phyloP scores from a whole-genome alignment of 768 basidiomycete genomes.

The Podaxis sp. region DNA sequence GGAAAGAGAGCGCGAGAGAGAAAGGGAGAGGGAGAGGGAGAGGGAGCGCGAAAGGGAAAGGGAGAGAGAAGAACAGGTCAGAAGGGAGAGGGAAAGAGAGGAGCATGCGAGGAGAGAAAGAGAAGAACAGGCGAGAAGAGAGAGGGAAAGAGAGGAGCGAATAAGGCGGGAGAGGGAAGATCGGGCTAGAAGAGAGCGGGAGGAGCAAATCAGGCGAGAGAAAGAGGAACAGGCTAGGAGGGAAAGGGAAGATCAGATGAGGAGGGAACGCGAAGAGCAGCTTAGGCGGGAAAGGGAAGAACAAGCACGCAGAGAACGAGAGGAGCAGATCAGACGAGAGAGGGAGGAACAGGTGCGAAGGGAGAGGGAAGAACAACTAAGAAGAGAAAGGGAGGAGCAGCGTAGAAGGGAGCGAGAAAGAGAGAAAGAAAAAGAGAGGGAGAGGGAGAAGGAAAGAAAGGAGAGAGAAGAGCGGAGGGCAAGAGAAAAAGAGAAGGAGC shows the following conservation, averaged over 20 bases:
- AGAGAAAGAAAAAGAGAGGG: slow-evolving; percentile 16
- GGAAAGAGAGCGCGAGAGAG: slow-evolving; percentile 21
- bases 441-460: slow-evolving; percentile 11
- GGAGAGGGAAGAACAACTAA: slow-evolving; percentile 14
- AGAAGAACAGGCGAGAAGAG: not conserved
- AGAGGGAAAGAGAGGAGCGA: slow-evolving; percentile 14
- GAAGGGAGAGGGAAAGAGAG: slow-evolving; percentile 18
- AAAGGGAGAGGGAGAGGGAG: slow-evolving; percentile 8
- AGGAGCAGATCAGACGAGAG: slow-evolving; percentile 13
- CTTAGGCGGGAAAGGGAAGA: slow-evolving; percentile 18
- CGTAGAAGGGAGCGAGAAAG: slow-evolving; percentile 20
- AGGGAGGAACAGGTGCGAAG: slow-evolving; percentile 16
- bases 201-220: slow-evolving; percentile 20
- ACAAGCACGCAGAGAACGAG: slow-evolving; percentile 12
- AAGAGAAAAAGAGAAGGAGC: slow-evolving; percentile 18
- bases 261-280: slow-evolving; percentile 15
- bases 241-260: slow-evolving; percentile 19
- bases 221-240: slow-evolving; percentile 22
- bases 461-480: slow-evolving; percentile 11
- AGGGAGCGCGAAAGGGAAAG: slow-evolving; percentile 18
- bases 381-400: slow-evolving; percentile 18
- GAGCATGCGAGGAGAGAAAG: slow-evolving; percentile 18
- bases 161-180: slow-evolving; percentile 18
- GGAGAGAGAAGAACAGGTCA: slow-evolving; percentile 10
- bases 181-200: not conserved